Conservation (phyloP, 345 rosid species). For the Acer yangbiense region DNA sequence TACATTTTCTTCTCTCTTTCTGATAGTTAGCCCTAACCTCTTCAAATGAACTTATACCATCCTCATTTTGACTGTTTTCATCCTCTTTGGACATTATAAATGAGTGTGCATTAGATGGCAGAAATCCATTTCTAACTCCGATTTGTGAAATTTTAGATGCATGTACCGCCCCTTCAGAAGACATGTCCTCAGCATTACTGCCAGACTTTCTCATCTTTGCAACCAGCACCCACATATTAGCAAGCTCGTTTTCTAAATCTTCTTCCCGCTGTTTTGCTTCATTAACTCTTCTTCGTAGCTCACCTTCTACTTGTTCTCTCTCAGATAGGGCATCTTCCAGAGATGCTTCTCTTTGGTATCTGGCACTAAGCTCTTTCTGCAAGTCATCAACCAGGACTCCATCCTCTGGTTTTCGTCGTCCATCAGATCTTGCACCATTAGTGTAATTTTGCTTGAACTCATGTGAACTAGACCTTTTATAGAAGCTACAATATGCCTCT, state of each 20-base stretch:
- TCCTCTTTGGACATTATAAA: conserved; percentile 27
- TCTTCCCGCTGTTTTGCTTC: conserved; percentile 56
- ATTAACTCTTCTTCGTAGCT: conserved; percentile 44
- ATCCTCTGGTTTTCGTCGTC: conserved; percentile 33
- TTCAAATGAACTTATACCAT: conserved; percentile 30
- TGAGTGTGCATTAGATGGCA: conserved; percentile 27
- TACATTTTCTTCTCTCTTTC: conserved; percentile 51
- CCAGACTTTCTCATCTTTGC: conserved; percentile 50
- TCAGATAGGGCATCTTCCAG: conserved; percentile 43
- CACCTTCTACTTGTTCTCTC: conserved; percentile 42
- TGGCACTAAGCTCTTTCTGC: conserved; percentile 47
- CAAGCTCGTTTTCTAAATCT: conserved; percentile 62
- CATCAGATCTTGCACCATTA: conserved; percentile 30
- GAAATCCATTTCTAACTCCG: conserved; percentile 30
- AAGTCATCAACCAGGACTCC: conserved; percentile 40
- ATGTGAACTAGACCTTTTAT: conserved; percentile 31
- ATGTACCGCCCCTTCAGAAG: conserved; percentile 18
- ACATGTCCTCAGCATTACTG: conserved; percentile 26
- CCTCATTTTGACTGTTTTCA: conserved; percentile 26
- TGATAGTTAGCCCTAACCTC: conserved; percentile 37
- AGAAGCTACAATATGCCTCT: conserved; percentile 33
- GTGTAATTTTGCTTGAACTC: conserved; percentile 31
- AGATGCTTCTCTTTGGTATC: conserved; percentile 46
- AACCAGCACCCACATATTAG: conserved; percentile 63
- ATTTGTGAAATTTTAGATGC: conserved; percentile 21